Conservation (phyloP, 441 rosid species). For the Populus hybrid region DNA sequence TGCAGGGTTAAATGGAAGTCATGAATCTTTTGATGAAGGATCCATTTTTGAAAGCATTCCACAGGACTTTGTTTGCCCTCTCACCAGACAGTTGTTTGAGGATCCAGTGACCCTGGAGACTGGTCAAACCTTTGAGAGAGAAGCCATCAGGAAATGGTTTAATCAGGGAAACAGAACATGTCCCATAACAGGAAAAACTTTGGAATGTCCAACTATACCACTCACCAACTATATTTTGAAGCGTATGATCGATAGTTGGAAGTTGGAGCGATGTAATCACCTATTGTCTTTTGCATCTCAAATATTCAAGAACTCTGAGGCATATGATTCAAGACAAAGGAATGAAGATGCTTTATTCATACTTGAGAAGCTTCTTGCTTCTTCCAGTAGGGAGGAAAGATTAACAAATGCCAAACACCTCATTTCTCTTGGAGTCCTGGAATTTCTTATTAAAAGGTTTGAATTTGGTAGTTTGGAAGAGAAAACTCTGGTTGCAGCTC, state of each 20-base stretch:
- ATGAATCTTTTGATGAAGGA: slow-evolving; percentile 3
- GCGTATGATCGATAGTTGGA: slow-evolving; percentile 46
- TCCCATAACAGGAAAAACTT: slow-evolving; percentile 49
- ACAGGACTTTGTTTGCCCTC: no score
- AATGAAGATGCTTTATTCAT: slow-evolving; percentile 33
- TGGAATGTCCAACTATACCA: slow-evolving; percentile 41
- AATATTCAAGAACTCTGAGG: slow-evolving; percentile 15
- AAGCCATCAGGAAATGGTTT: slow-evolving; percentile 48
- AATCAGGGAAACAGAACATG: slow-evolving; percentile 53
- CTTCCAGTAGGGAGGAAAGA: slow-evolving; percentile 35
- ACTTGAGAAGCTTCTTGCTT: slow-evolving; percentile 45
- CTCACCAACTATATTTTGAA: slow-evolving; percentile 49
- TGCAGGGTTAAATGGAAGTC: slow-evolving; percentile 37
- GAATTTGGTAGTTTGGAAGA: slow-evolving; percentile 37
- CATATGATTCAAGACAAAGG: slow-evolving; percentile 10
- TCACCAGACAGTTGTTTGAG: no score
- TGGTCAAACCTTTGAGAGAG: no score
- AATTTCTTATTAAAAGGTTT: slow-evolving; percentile 42
- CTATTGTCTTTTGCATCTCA: slow-evolving; percentile 32
- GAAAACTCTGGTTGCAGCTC: slow-evolving; percentile 33
- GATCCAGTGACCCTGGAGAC: no score
- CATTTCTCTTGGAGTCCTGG: slow-evolving; percentile 48
- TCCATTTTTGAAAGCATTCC: slow-evolving; percentile 25
- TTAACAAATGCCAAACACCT: slow-evolving; percentile 43
- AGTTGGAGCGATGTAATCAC: slow-evolving; percentile 32